These are phyloP conservation scores for Pythium oligandrum DNA, from an alignment of 352 stramenopile genomes.

Conservation along the genomic window DNA sequence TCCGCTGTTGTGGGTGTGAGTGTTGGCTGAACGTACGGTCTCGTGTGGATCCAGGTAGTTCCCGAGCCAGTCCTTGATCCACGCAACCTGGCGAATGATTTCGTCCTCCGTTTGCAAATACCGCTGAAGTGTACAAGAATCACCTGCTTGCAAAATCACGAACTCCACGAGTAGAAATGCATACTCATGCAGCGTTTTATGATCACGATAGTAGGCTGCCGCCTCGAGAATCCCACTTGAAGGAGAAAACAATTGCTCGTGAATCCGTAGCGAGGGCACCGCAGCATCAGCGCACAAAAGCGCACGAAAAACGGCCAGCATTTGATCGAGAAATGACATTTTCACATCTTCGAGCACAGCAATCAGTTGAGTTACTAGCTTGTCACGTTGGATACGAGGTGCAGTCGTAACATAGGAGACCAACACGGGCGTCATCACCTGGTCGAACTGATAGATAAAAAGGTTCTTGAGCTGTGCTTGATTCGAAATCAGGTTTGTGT, in stretches of 20 bases:
- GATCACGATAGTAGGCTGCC: conserved; percentile 58
- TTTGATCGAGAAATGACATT: conserved; percentile 31
- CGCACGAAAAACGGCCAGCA: conserved; percentile 33
- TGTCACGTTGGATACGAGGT: conserved; percentile 28
- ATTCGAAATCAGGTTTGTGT: conserved; percentile 35
- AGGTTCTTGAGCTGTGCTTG: conserved; percentile 45
- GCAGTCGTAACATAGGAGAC: conserved; percentile 3
- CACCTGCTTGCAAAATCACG: conserved; percentile 22
- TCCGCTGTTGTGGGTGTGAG: neutral
- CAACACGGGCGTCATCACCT: conserved; percentile 21
- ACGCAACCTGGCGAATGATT: conserved; percentile 28
- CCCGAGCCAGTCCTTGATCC: conserved; percentile 46
- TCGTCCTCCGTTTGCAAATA: conserved; percentile 33
- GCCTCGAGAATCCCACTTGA: conserved; percentile 50
- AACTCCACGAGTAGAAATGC: conserved; percentile 56
- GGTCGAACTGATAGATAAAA: conserved; percentile 29
- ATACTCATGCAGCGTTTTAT: conserved; percentile 35
- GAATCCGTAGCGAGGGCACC: conserved; percentile 7
- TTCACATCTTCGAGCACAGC: conserved; percentile 65
- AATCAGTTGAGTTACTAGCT: conserved; percentile 47
- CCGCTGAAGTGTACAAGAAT: conserved; percentile 26
- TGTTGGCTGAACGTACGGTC: conserved; percentile 1
- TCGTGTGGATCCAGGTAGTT: conserved; percentile 34
- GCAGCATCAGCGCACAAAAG: conserved; percentile 31
- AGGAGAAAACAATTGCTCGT: conserved; percentile 54